Conservation (phyloP, 1,284 basidiomycete species). For the Cryptococcus sp. region DNA sequence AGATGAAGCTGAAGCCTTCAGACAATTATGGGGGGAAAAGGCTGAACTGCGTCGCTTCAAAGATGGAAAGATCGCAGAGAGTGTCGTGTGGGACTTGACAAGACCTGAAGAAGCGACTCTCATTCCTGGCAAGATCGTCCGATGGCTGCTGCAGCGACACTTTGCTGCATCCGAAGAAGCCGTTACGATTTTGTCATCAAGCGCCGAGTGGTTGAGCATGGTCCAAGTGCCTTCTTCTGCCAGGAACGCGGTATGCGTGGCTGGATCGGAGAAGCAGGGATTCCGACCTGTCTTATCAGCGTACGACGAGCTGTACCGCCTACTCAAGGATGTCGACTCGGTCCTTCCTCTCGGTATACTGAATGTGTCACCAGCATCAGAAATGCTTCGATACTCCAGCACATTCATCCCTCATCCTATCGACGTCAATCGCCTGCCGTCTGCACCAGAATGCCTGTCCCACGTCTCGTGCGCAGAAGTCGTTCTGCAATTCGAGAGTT, state of each 20-base stretch:
- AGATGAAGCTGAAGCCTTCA: conserved; percentile 64
- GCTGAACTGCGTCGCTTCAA: conserved; percentile 96
- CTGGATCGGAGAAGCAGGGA: conserved; percentile 59
- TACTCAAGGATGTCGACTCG: conserved; percentile 76
- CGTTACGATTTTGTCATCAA: conserved; percentile 59
- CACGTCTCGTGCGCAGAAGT: conserved; percentile 72
- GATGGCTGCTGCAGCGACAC: conserved; percentile 73
- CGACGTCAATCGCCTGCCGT: conserved; percentile 50
- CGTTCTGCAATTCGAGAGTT: conserved; percentile 84
- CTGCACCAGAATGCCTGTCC: conserved; percentile 60
- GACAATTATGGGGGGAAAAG: conserved; percentile 86
- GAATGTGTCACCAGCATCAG: conserved; percentile 69
- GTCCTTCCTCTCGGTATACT: conserved; percentile 77
- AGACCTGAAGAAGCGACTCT: conserved; percentile 71
- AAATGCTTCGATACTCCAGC: conserved; percentile 78
- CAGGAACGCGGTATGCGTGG: conserved; percentile 53
- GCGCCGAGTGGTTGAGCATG: conserved; percentile 63
- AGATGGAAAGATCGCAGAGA: conserved; percentile 88
- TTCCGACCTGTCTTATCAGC: conserved; percentile 77
- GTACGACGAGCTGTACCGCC: conserved; percentile 77
- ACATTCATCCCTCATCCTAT: conserved; percentile 72
- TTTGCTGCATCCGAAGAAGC: conserved; percentile 63
- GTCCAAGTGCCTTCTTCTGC: conserved; percentile 65
- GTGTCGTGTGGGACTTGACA: conserved; percentile 78
- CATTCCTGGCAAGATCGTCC: conserved; percentile 74